phyloP scores from a whole-genome alignment of 73 alveolate genomes.

The Paramecium primaurelia region DNA sequence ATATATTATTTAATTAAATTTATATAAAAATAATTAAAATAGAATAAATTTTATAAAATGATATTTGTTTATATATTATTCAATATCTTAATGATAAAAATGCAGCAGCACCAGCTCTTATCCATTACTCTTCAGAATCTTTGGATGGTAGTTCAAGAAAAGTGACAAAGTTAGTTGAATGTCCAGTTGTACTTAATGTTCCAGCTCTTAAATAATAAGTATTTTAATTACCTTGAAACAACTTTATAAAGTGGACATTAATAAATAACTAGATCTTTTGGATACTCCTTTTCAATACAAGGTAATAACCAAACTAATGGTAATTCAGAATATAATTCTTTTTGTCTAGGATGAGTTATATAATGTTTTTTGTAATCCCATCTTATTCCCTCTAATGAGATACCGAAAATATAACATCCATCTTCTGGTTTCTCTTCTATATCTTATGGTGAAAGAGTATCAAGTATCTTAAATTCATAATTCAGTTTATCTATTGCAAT shows the following conservation, averaged over 20 bases:
- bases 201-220: neutral
- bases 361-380: slow-evolving; percentile 83
- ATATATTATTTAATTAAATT: too few species aligned
- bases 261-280: slow-evolving; percentile 8
- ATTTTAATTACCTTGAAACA: neutral
- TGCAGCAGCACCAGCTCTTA: slow-evolving; percentile 99
- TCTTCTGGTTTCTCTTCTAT: slow-evolving; percentile 92
- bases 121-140: slow-evolving; percentile 95
- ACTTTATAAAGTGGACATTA: slow-evolving; percentile 24
- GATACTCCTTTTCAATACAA: neutral
- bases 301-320: slow-evolving; percentile 66
- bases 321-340: slow-evolving; percentile 79
- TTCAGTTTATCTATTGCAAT: slow-evolving; percentile 89
- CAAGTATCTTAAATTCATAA: slow-evolving; percentile 81
- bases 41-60: neutral
- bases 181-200: slow-evolving; percentile 97
- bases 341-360: slow-evolving; percentile 71
- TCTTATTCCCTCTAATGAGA: slow-evolving; percentile 81
- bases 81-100: slow-evolving; percentile 78
- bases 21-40: too few species aligned
- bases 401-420: slow-evolving; percentile 85
- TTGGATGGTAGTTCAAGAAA: slow-evolving; percentile 92
- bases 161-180: slow-evolving; percentile 94
- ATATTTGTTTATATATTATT: neutral
- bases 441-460: slow-evolving; percentile 78